phyloP scores from a whole-genome alignment of 2,329 filamentous ascomycete species.

The Arthrobotrys sinensis region DNA sequence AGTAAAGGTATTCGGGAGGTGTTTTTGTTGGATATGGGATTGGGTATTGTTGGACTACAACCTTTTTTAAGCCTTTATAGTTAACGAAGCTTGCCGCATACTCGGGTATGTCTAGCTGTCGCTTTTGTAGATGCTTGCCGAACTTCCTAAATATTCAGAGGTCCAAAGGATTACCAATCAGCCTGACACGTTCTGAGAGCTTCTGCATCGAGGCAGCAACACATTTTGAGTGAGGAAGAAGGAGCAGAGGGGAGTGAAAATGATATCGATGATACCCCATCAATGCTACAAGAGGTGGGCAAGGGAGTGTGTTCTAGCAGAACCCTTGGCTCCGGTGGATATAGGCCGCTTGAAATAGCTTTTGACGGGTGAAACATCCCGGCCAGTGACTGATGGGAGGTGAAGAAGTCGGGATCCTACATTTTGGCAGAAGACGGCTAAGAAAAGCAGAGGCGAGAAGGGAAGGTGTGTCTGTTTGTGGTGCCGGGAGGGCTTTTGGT shows the following conservation, averaged over 20 bases:
- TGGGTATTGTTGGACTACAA: conserved; percentile 67
- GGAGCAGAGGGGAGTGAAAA: conserved; percentile 4
- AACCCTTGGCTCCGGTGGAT: conserved; percentile 32
- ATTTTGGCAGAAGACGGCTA: conserved; percentile 52
- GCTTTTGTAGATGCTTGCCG: conserved; percentile 99
- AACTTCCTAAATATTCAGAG: conserved; percentile 82
- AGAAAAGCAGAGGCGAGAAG: conserved; percentile 37
- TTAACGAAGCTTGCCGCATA: conserved; percentile 99
- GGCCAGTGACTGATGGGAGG: conserved; percentile 3
- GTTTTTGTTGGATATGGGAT: not conserved
- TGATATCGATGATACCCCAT: conserved; percentile 54
- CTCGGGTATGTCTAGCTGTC: conserved; percentile 98
- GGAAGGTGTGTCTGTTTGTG: conserved; percentile 42
- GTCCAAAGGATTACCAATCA: conserved; percentile 19
- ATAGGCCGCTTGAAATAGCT: conserved; percentile 31
- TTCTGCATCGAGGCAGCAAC: conserved; percentile 31
- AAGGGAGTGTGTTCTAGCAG: conserved; percentile 23
- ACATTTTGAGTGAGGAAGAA: conserved; percentile 18
- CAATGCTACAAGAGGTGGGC: conserved; percentile 33
- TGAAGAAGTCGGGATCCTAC: conserved; percentile 47
- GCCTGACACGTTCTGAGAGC: conserved; percentile 11
- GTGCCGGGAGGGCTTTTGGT: conserved; percentile 8
- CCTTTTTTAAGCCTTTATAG: conserved; percentile 99
- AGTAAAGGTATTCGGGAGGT: conserved; percentile 30
- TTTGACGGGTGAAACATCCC: conserved; percentile 38